These are phyloP conservation scores for Stagonosporopsis cucurbitacearum DNA, from an alignment of 2,329 filamentous ascomycete genomes.

Conservation along the genomic window DNA sequence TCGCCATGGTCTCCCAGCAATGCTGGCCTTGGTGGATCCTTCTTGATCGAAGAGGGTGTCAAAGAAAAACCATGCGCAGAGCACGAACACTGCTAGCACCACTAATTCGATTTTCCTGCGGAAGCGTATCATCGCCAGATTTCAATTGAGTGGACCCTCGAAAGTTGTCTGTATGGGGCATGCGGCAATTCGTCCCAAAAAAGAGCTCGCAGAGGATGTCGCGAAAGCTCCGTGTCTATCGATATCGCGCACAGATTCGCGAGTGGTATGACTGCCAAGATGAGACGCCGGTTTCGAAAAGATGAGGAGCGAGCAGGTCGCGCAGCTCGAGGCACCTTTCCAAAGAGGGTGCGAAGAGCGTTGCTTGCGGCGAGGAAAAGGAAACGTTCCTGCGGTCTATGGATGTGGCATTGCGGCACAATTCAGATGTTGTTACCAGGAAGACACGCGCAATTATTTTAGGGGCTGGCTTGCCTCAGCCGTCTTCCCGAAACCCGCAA, in stretches of 20 bases:
- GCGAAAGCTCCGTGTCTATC: constrained; percentile 7
- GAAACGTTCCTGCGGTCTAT: not conserved
- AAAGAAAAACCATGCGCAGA: constrained; percentile 25
- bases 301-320: constrained; percentile 4
- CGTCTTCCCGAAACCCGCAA: too few species aligned
- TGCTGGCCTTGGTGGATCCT: not conserved
- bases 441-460: constrained; percentile 3
- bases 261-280: constrained; percentile 8
- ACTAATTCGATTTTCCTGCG: constrained; percentile 18
- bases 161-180: constrained; percentile 1
- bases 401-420: constrained; percentile 21
- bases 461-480: not conserved
- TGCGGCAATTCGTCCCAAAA: not conserved
- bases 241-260: constrained; percentile 7
- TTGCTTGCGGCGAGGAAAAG: not conserved
- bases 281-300: not conserved
- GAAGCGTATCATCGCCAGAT: constrained; percentile 19
- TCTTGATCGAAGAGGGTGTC: constrained; percentile 19
- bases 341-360: constrained; percentile 5
- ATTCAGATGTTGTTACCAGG: constrained; percentile 3
- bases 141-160: constrained; percentile 4
- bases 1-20: constrained; percentile 18
- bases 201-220: constrained; percentile 5
- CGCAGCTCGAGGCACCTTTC: constrained; percentile 5
- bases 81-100: constrained; percentile 21